A percentile compares a stretch with the other conserved stretches of the same genome.
These are phyloP conservation scores for Linnemannia schmuckeri DNA, from an alignment of 192 early-diverging fungal species.

Conservation along the genomic window DNA sequence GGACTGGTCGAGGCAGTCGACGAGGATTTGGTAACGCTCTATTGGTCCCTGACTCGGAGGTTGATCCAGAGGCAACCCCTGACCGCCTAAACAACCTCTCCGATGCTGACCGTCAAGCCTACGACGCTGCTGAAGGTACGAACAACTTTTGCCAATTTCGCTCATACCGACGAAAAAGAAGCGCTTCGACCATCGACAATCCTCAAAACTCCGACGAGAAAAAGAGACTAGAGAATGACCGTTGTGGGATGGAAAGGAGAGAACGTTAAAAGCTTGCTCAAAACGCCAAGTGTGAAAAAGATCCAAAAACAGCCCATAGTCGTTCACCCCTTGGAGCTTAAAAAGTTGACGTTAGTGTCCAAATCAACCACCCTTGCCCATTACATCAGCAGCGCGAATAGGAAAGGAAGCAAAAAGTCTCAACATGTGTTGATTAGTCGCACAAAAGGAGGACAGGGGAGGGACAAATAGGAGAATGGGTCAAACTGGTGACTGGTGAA, in stretches of 20 bases:
- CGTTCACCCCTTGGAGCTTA: neutral
- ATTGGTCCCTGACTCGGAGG: constrained; percentile 23
- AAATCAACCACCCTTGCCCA: too few species aligned
- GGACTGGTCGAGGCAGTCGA: neutral
- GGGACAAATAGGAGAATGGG: neutral
- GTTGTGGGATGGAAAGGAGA: neutral
- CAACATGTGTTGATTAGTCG: neutral
- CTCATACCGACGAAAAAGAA: neutral
- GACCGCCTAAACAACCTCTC: constrained; percentile 29
- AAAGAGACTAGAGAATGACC: constrained; percentile 10
- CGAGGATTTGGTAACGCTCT: constrained; percentile 7
- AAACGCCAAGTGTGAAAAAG: neutral
- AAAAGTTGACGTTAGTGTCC: neutral
- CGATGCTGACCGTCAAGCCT: constrained; percentile 43
- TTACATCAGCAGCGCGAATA: neutral
- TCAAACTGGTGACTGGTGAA: neutral
- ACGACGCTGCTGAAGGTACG: constrained; percentile 45
- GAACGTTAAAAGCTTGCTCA: neutral
- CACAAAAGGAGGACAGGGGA: neutral
- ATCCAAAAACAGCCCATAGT: neutral
- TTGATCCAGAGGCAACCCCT: constrained; percentile 31
- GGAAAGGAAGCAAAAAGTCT: neutral
- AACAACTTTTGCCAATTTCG: neutral
- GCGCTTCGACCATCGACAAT: neutral
- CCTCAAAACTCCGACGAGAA: neutral